A percentile compares a stretch with the other conserved stretches of the same genome.
These are phyloP conservation scores for Fusarium pseudocircinatum DNA, from an alignment of 2,329 filamentous ascomycete species.

Conservation along the genomic window DNA sequence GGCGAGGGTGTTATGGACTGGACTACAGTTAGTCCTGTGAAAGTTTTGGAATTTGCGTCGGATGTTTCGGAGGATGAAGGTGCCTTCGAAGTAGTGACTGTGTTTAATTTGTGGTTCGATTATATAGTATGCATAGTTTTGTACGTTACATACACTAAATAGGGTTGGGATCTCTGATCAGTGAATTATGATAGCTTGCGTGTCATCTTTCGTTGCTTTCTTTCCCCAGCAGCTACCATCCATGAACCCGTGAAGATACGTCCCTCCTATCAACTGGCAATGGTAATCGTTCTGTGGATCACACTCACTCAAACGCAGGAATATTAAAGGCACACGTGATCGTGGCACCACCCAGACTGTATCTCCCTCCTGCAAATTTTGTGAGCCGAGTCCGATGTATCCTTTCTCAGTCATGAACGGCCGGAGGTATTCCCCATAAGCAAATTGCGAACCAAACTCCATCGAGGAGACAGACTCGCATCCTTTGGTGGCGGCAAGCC, in stretches of 20 bases:
- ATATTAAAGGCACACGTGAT: background rate
- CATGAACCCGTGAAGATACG: background rate
- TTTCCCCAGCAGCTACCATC: background rate
- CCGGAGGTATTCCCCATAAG: background rate
- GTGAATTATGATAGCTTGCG: background rate
- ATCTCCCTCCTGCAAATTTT: background rate
- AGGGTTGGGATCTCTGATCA: background rate
- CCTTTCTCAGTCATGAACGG: background rate
- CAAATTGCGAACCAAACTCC: background rate
- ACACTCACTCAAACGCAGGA: accelerated
- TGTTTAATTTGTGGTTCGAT: no score
- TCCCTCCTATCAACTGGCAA: background rate
- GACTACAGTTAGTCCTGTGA: background rate
- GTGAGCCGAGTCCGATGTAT: background rate
- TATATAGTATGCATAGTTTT: no score
- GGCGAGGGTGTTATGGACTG: no score
- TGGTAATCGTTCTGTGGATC: background rate
- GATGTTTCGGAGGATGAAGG: background rate
- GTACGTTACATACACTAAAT: background rate
- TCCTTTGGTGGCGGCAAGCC: background rate
- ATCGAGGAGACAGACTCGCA: background rate
- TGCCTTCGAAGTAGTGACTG: accelerated
- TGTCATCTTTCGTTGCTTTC: background rate
- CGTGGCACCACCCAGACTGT: background rate
- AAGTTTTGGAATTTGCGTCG: no score